A percentile compares a stretch with the other conserved stretches of the same genome.
Evolutionary conservation across 1,139 yeast species (phyloP).

Genomic region (Pichia sp.): DNA sequence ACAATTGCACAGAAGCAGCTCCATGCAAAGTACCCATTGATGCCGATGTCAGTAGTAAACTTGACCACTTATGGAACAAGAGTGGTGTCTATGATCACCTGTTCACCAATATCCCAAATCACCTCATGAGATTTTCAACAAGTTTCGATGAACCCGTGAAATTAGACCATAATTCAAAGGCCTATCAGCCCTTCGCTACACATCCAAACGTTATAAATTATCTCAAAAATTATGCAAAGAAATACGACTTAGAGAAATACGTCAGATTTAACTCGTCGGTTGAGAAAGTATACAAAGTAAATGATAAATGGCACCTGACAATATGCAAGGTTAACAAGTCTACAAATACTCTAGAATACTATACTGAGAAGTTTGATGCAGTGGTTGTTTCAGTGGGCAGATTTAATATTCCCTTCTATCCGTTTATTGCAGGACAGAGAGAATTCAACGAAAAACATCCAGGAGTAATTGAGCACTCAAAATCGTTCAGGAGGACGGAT

Average conservation of each 20-base stretch:
- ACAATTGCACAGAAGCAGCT: too few species aligned
- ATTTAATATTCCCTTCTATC: slow-evolving; percentile 40
- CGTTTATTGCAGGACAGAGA: slow-evolving; percentile 35
- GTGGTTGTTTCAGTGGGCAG: slow-evolving; percentile 41
- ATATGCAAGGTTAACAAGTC: slow-evolving; percentile 13
- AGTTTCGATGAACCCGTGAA: slow-evolving; percentile 8
- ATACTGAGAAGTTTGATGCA: slow-evolving; percentile 34
- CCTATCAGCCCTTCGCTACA: slow-evolving; percentile 36
- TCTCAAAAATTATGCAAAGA: slow-evolving; percentile 26
- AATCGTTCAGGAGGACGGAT: slow-evolving; percentile 34
- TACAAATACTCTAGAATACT: slow-evolving; percentile 19
- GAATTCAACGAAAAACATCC: slow-evolving; percentile 30
- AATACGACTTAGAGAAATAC: slow-evolving; percentile 27
- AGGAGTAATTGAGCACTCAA: slow-evolving; percentile 31
- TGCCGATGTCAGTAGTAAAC: too few species aligned
- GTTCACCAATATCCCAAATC: slow-evolving; percentile 40
- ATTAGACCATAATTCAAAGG: slow-evolving; percentile 26
- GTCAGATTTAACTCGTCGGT: slow-evolving; percentile 36
- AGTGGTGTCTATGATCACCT: slow-evolving; percentile 34
- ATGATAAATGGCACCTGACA: slow-evolving; percentile 16
- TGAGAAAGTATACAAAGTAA: slow-evolving; percentile 28
- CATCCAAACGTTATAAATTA: slow-evolving; percentile 28
- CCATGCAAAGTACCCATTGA: too few species aligned
- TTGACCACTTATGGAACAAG: slow-evolving; percentile 28
- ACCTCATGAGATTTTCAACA: slow-evolving; percentile 37